Percentiles rank a stretch among this genome's conserved stretches.
These are phyloP conservation scores for Mucor irregularis DNA, from an alignment of 371 early-diverging fungal genomes.

Conservation along the genomic window DNA sequence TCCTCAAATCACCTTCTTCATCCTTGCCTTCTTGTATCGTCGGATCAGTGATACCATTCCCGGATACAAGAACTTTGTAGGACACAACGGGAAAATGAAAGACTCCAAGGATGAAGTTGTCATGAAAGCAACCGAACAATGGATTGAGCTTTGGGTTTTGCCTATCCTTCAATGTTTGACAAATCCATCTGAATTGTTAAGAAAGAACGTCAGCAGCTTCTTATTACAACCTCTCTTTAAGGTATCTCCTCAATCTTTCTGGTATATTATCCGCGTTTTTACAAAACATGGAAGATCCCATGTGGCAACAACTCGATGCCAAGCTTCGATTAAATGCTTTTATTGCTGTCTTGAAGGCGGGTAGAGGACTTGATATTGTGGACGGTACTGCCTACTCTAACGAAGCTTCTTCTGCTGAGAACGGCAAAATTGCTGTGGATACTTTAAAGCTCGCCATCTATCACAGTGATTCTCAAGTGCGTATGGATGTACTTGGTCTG, in stretches of 20 bases:
- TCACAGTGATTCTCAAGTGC: conserved; percentile 74
- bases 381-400: conserved; percentile 45
- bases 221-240: conserved; percentile 43
- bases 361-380: conserved; percentile 59
- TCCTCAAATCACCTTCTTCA: conserved; percentile 58
- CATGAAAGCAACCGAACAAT: conserved; percentile 20
- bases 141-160: conserved; percentile 44
- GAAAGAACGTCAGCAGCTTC: conserved; percentile 38
- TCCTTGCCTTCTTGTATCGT: conserved; percentile 35
- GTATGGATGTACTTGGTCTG: conserved; percentile 79
- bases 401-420: conserved; percentile 8
- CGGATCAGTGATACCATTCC: conserved; percentile 44
- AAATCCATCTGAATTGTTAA: conserved; percentile 38
- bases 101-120: conserved; percentile 9
- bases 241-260: conserved; percentile 37
- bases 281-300: conserved; percentile 22
- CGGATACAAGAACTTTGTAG: conserved; percentile 28
- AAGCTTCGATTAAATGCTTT: conserved; percentile 40
- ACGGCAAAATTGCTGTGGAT: conserved; percentile 31
- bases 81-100: conserved; percentile 37
- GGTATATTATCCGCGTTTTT: conserved; percentile 40
- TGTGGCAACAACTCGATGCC: conserved; percentile 14
- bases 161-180: conserved; percentile 36
- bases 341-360: conserved; percentile 51
- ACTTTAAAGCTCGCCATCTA: conserved; percentile 61